Evolutionary conservation across 305 asterid species (phyloP).

Genomic region (Fraxinus nigra): DNA sequence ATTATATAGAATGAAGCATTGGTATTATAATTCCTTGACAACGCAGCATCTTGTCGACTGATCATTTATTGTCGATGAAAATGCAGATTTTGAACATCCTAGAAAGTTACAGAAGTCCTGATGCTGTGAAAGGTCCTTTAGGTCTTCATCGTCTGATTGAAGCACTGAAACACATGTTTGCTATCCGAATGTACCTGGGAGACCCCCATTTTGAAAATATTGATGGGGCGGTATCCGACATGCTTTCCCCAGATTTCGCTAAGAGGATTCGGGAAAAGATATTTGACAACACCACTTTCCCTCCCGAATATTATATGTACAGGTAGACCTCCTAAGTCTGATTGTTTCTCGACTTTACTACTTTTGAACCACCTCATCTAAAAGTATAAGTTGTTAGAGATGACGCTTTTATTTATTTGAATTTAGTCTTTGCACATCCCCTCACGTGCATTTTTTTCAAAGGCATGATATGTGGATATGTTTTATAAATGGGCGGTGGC

Average conservation of each 20-base stretch:
- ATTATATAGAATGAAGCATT: not conserved
- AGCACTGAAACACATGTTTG: constrained; percentile 78
- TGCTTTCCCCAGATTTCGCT: constrained; percentile 78
- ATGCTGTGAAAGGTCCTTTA: constrained; percentile 55
- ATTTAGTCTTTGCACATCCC: not conserved
- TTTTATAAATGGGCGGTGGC: not conserved
- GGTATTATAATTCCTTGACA: not conserved
- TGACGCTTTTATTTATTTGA: not conserved
- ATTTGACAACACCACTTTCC: constrained; percentile 87
- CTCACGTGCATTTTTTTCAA: not conserved
- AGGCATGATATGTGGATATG: not conserved
- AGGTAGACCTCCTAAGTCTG: constrained; percentile 23
- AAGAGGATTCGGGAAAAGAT: constrained; percentile 47
- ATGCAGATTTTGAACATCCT: constrained; percentile 68
- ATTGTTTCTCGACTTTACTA: not conserved
- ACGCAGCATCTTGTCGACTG: not conserved
- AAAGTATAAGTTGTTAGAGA: not conserved
- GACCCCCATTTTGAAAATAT: constrained; percentile 66
- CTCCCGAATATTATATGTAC: constrained; percentile 68
- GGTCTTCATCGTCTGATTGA: constrained; percentile 86
- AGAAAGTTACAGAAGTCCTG: constrained; percentile 41
- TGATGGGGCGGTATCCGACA: constrained; percentile 46
- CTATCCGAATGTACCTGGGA: constrained; percentile 75
- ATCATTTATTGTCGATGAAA: constrained; percentile 7
- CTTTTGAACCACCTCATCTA: not conserved